Base-by-base conservation (phyloP, 495 filamentous ascomycete species). In the Aspergillus conjunctus region DNA sequence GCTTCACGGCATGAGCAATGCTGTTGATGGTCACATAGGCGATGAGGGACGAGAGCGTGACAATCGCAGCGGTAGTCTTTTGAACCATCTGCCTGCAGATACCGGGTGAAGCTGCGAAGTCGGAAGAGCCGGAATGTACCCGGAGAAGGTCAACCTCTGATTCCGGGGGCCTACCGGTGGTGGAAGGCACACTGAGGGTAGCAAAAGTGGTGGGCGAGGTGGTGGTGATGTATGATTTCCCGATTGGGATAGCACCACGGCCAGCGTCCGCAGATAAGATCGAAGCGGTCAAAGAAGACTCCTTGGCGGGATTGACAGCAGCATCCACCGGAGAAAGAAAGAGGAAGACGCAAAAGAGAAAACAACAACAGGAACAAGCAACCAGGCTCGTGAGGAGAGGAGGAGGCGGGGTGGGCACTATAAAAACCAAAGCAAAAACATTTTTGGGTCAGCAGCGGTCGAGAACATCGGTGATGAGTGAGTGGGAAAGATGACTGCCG, bases 21-120 rank as follows among this genome's bases (percentile, higher is more conserved):
- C 79, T 79, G 62, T 77, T 78, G 51, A 83, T 61, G 15, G 74
- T 68, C 12, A 83, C 68, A 71, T 83, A 82, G 21, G 70, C 68
- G 58, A 81, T 79, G 57, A 81, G 65, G 17, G 69, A 73, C 39
- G 76, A 70, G 48, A 81, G 68, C n/a, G 74, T 62, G 51, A 69
- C 63, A 67, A 79, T 77, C 53, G 71, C 68, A 51, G 69, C 66
- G 54, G 73, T 74, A 50, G 68, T 68, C 62, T 73, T 77, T 58
- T 71, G 72, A 55, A 70, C 64, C 77, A 77, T 79, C 73, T 73
- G 77, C 70, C 71, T 70, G 60, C 71, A 53, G 50, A 61, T 68
- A 63, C 58, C 54, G 60, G 65, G 53, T 57, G 51, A 59, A 54
- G 66, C 58, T 43, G 62, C 66, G 59, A 67, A 17, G 58, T 65